A percentile compares a stretch with the other conserved stretches of the same genome.
phyloP scores from a whole-genome alignment of 2,329 filamentous ascomycete genomes.

The Epichloe sp. region DNA sequence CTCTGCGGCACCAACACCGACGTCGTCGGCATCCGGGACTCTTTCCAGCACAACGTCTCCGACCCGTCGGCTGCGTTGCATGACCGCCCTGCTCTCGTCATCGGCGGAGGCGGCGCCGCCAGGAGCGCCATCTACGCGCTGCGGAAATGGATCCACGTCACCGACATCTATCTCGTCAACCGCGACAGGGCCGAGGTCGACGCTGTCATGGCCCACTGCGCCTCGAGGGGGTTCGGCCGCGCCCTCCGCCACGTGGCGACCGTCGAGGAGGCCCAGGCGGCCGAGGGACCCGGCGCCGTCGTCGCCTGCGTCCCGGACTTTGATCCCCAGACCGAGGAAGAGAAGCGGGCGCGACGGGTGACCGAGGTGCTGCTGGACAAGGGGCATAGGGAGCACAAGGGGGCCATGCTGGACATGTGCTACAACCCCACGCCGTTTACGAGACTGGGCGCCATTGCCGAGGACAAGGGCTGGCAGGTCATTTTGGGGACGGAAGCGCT shows the following conservation, averaged over 20 bases:
- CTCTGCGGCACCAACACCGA: conserved; percentile 72
- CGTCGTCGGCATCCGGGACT: conserved; percentile 63
- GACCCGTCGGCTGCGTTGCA: conserved; percentile 35
- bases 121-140: conserved; percentile 65
- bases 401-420: conserved; percentile 69
- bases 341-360: conserved; percentile 46
- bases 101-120: conserved; percentile 70
- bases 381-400: conserved; percentile 45
- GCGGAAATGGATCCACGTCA: conserved; percentile 53
- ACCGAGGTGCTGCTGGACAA: conserved; percentile 33
- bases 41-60: conserved; percentile 45
- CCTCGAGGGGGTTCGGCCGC: conserved; percentile 42
- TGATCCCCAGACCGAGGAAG: conserved; percentile 49
- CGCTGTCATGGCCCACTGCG: conserved; percentile 53
- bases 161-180: conserved; percentile 64
- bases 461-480: conserved; percentile 54
- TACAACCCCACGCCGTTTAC: conserved; percentile 65
- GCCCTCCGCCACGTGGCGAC: conserved; percentile 48
- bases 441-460: conserved; percentile 47
- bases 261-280: conserved; percentile 41
- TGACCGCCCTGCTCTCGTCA: conserved; percentile 53
- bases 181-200: conserved; percentile 55
- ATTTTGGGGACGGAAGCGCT: conserved; percentile 65
- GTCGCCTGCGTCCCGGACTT: conserved; percentile 68
- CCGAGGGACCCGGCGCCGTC: conserved; percentile 51